A percentile compares a stretch with the other conserved stretches of the same genome.
These are phyloP conservation scores for Fallopia convolvulus DNA, from an alignment of 148 eudicot genomes.

Conservation along the genomic window DNA sequence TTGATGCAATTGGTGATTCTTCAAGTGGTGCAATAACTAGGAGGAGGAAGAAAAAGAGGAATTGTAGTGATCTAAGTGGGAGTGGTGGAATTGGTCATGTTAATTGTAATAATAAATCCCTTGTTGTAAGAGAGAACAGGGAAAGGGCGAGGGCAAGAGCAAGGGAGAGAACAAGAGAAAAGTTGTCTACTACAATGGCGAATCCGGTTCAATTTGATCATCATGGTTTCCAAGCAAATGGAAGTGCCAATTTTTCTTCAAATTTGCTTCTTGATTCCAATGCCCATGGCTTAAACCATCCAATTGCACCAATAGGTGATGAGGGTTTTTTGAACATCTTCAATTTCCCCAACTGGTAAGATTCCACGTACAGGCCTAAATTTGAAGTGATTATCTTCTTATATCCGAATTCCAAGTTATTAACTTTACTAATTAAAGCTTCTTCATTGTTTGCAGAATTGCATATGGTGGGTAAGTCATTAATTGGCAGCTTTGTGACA, in stretches of 20 bases:
- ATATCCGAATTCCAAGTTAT: background rate
- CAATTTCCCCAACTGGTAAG: background rate
- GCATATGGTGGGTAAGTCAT: background rate
- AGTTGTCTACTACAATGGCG: background rate
- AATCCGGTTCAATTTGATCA: background rate
- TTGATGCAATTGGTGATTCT: background rate
- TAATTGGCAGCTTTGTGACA: background rate
- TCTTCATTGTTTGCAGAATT: background rate
- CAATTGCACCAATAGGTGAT: background rate
- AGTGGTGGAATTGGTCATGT: background rate
- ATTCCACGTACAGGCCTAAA: background rate
- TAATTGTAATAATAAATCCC: background rate
- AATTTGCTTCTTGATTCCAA: background rate
- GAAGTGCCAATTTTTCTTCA: background rate
- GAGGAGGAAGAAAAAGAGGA: background rate
- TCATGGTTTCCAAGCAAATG: background rate
- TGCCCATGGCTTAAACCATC: background rate
- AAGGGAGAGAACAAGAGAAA: constrained; percentile 7
- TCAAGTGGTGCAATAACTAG: background rate
- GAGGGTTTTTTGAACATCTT: background rate
- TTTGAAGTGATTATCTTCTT: background rate
- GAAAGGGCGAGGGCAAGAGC: constrained; percentile 7
- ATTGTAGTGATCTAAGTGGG: background rate
- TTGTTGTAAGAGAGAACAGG: background rate
- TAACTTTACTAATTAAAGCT: background rate